phyloP scores from a whole-genome alignment of 208 protist species.

The Trypanosoma theileri region DNA sequence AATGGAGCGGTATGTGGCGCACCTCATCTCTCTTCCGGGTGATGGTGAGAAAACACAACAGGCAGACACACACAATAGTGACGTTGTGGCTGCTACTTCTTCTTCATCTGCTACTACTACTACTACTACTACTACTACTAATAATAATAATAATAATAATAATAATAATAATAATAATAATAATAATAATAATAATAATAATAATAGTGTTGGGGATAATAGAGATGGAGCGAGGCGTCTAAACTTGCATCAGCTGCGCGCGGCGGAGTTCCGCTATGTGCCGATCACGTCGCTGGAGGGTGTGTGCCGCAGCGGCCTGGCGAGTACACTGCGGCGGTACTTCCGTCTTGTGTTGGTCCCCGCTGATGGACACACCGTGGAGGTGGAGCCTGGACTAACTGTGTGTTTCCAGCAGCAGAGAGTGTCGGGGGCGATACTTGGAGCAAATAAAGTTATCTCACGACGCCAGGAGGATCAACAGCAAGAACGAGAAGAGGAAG shows the following conservation, averaged over 20 bases:
- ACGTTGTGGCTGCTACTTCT: not conserved
- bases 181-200: too few relatives aligned
- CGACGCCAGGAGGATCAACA: not conserved
- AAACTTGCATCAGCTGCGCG: not conserved
- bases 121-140: not conserved
- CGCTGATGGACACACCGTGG: slow-evolving; percentile 35
- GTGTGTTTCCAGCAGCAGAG: slow-evolving; percentile 34
- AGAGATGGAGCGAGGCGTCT: not conserved
- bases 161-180: too few relatives aligned
- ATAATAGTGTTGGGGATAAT: too few relatives aligned
- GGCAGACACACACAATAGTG: too few relatives aligned
- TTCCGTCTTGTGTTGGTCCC: slow-evolving; percentile 47
- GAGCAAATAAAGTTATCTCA: slow-evolving; percentile 6
- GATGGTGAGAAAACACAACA: not conserved
- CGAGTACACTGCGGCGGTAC: slow-evolving; percentile 18
- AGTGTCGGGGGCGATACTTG: not conserved
- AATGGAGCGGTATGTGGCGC: slow-evolving; percentile 24
- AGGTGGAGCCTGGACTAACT: slow-evolving; percentile 82
- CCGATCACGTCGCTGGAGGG: not conserved
- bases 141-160: too few relatives aligned
- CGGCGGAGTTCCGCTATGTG: slow-evolving; percentile 20
- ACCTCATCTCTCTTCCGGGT: slow-evolving; percentile 2
- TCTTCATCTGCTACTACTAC: too few relatives aligned
- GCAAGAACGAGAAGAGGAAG: not conserved
- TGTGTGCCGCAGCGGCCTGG: not conserved